These are phyloP conservation scores for Calamus simplicifolius DNA, from an alignment of 176 grass and related monocot species.

Conservation along the genomic window DNA sequence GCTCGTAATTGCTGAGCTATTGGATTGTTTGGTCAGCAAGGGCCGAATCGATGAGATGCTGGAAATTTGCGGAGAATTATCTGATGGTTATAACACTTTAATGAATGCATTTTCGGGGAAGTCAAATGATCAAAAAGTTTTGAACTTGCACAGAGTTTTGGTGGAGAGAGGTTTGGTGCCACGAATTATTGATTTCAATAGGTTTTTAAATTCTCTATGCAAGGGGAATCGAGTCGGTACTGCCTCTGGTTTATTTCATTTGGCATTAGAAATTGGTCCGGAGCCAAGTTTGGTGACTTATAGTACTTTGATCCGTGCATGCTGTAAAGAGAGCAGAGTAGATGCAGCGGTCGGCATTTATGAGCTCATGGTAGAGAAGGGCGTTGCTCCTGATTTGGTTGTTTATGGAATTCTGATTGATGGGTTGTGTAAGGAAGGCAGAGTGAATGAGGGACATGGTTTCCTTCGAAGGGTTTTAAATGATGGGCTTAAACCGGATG, in stretches of 20 bases:
- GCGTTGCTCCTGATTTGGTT: slow-evolving; percentile 11
- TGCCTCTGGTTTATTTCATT: slow-evolving; percentile 8
- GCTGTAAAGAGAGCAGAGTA: slow-evolving; percentile 7
- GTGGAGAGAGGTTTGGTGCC: not conserved
- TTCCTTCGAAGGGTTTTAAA: not conserved
- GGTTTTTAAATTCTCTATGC: slow-evolving; percentile 1
- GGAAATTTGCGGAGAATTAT: not conserved
- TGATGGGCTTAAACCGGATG: no score
- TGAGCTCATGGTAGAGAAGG: slow-evolving; percentile 12
- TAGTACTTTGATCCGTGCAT: slow-evolving; percentile 11
- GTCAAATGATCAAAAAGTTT: not conserved
- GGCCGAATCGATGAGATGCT: not conserved
- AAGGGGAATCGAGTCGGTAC: not conserved
- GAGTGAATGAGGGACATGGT: slow-evolving; percentile 3
- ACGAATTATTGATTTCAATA: not conserved
- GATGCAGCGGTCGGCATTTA: slow-evolving; percentile 1
- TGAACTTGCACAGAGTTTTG: not conserved
- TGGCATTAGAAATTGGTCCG: slow-evolving; percentile 6
- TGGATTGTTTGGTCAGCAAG: no score
- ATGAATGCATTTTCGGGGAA: slow-evolving; percentile 2
- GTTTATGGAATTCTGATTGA: slow-evolving; percentile 13
- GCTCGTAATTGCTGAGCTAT: no score
- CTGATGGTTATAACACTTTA: not conserved
- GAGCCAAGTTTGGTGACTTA: slow-evolving; percentile 5
- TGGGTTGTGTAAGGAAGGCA: slow-evolving; percentile 13